Evolutionary conservation across 176 grass and related monocot species (phyloP), one percentile per base, ranked within the genome.

Genomic region (Areca catechu): DNA sequence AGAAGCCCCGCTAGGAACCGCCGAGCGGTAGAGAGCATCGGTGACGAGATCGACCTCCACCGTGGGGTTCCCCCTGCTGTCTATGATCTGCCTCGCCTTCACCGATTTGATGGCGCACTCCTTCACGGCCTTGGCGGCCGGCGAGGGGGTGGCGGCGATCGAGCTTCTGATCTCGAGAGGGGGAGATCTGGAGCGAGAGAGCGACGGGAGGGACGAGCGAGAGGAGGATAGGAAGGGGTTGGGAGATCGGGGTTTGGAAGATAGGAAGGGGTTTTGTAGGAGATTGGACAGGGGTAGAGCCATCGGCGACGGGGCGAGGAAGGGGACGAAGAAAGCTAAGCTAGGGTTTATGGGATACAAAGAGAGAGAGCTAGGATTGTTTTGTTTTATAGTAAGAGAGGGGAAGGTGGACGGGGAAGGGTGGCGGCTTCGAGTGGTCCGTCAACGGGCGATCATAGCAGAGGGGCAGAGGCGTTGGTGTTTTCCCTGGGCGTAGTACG

Each of bases 1-100:
- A 49, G 93, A 98, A 6, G 93, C 87, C 14, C 87, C 93, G 66
- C 93, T 98, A 58, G 93, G 87, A 50, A 98, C 87, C 15, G 84
- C 93, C 57, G 93, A 92, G 57, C 87, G 81, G 81, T 83, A 86
- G 50, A 92, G 81, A 62, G 71, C 75, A 6, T 80, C 84, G 19
- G 87, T 76, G 22, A 98, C 66, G 58, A 92, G 83, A 69, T 98
- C 93, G 68, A 98, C 93, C 72, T 98, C 93, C 47, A 98, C 81
- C 23, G 93, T 98, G 72, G 93, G 93, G 54, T 92, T 98, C 16
- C 93, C 93, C 12, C 93, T 71, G 76, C 93, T 98, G 67, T 98
- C 93, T 7, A 98, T 65, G 84, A 98, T 98, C 81, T 98, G 93
- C n/a, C 93, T 66, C 57, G 93, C 93, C 70, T 73, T 86, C 57